Base-by-base conservation (phyloP, 371 early-diverging fungal species). In the Dinochytrium kinnereticum region DNA sequence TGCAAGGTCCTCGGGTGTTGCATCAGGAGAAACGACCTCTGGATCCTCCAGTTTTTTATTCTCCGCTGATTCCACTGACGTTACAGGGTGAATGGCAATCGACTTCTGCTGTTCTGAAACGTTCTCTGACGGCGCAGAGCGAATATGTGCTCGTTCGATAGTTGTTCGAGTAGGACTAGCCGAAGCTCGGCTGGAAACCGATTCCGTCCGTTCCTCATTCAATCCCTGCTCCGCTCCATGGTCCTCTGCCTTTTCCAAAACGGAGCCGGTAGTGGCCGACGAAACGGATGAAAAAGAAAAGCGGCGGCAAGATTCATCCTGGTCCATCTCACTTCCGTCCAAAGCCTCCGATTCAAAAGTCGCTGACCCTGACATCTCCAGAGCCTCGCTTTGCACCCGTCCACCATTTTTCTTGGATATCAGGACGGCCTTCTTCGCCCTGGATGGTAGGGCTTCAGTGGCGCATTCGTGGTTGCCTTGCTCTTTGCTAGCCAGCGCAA, bases 401-500 rank as follows among this genome's bases (percentile, higher is more conserved):
- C 17, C 17, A 13, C 17, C 10, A 53, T 5, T 21, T 24, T 24
- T 53, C n/a, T 26, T 13, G 5, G n/a, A 7, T 5, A 5, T 13
- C 5, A 26, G 26, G 24, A 26, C 26, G 49, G n/a, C n/a, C n/a
- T n/a, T n/a, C n/a, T n/a, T n/a, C 13, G 49, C 49, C 13, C 49
- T 21, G 21, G 49, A 44, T 5, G 55, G 26, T 53, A 5, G 5
- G 7, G 5, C 13, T 5, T 26, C 26, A 15, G 5, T 26, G 24
- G 5, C 13, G 24, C 26, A 26, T 5, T 15, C 26, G 7, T 7
- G 5, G 55, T 26, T 53, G 49, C 49, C 49, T 44, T 10, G 21
- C 24, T 26, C 55, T 24, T 53, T 53, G 24, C 55, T 53, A 26
- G 55, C 55, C 5, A 53, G 55, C n/a, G 55, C 55, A 53, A 53